Evolutionary conservation across 1,139 yeast genomes (phyloP), one percentile per base, ranked within the genome.

Genomic region (Chernovozyma aurita): DNA sequence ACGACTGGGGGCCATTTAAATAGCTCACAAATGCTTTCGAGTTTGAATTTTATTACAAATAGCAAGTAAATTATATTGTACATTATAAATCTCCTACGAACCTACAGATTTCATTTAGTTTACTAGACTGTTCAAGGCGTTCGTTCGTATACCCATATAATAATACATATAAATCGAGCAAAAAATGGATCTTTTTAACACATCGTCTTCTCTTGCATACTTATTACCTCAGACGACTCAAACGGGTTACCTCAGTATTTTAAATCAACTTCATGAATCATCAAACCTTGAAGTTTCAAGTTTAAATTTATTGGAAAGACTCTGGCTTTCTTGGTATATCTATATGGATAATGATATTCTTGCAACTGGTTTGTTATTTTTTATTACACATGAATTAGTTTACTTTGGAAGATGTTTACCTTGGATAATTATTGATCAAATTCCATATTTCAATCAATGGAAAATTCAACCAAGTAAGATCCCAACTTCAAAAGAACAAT

Each of bases 401-500:
- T 70, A 70, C 46, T 70, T 69, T 42, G 73, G 73, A 14, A 54
- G 75, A 46, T 65, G 73, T 42, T 42, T 69, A 32, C 75, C 74
- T n/a, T 70, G 73, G 72, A 56, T 54, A 40, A 57, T 68, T 17
- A 65, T 70, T 38, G 75, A 67, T 47, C 52, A 59, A 40, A 65
- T 68, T 31, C 68, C 72, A 14, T 66, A 51, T 47, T 69, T 70
- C 54, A 54, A 54, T 41, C 57, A 51, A 44, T 70, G 63, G 57
- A 69, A 67, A 49, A 69, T 70, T 36, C 75, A 69, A 48, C 67
- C 61, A 22, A 58, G 62, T 24, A 68, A 67, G 43, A 40, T 67
- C 17, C 73, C 73, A 9, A 55, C 67, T n/a, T 50, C 52, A 34
- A 46, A 55, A 41, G 74, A 69, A 45, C 75, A 69, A 45, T 69